phyloP scores from a whole-genome alignment of 345 rosid species.

The Garcia nutans region DNA sequence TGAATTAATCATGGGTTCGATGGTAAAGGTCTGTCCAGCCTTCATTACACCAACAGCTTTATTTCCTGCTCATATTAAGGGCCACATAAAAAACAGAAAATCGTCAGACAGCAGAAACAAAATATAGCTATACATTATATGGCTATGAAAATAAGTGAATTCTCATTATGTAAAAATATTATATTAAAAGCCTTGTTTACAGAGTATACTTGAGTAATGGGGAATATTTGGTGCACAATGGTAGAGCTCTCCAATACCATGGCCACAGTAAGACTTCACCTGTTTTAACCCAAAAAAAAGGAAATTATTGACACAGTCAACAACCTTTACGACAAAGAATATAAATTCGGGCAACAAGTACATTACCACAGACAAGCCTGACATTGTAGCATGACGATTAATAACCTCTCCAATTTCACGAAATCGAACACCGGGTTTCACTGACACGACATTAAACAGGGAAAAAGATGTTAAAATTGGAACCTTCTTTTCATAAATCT shows the following conservation, averaged over 20 bases:
- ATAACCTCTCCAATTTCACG: slow-evolving; percentile 93
- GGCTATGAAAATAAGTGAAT: not conserved
- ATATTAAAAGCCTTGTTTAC: slow-evolving; percentile 3
- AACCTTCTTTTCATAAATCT: not conserved
- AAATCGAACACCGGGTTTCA: slow-evolving; percentile 91
- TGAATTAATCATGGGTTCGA: slow-evolving; percentile 98
- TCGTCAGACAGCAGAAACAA: too few species aligned
- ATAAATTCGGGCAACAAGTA: not conserved
- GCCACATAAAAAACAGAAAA: too few species aligned
- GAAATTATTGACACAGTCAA: not conserved
- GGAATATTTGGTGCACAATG: slow-evolving; percentile 99
- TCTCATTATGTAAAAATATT: not conserved
- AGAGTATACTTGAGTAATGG: slow-evolving; percentile 86
- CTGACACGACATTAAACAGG: slow-evolving; percentile 34
- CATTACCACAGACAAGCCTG: slow-evolving; percentile 94
- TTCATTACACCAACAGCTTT: slow-evolving; percentile 97
- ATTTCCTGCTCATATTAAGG: slow-evolving; percentile 68
- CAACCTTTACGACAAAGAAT: slow-evolving; percentile 6
- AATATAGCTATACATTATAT: too few species aligned
- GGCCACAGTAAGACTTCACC: slow-evolving; percentile 95
- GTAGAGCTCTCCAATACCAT: slow-evolving; percentile 95
- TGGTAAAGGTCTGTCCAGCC: slow-evolving; percentile 93
- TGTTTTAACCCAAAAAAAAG: slow-evolving; percentile 28
- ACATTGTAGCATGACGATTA: slow-evolving; percentile 86
- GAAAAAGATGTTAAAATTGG: slow-evolving; percentile 11